Evolutionary conservation across 345 rosid species (phyloP).

Genomic region (Populus nigra): DNA sequence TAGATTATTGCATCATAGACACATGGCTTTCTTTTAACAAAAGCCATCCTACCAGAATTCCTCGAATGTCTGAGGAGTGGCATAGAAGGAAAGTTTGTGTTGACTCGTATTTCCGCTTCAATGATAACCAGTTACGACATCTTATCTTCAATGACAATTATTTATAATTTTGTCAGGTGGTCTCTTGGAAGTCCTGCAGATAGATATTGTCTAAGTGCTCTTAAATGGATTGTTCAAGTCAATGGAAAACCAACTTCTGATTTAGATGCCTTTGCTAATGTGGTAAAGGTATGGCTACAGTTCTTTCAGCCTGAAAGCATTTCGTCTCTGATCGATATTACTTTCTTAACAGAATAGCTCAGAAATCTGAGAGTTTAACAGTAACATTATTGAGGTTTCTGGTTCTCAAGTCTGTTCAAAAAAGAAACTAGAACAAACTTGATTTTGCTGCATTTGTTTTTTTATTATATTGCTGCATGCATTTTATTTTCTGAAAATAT

Average conservation of each 20-base stretch:
- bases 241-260: constrained; percentile 83
- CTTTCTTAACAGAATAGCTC: too few relatives aligned
- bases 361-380: too few relatives aligned
- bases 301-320: background rate
- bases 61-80: background rate
- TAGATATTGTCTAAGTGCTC: constrained; percentile 74
- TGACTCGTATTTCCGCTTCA: too few relatives aligned
- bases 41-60: background rate
- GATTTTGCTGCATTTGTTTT: background rate
- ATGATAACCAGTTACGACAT: too few relatives aligned
- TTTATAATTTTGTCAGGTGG: constrained; percentile 52
- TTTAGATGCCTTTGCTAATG: constrained; percentile 66
- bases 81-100: background rate
- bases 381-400: too few relatives aligned
- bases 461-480: too few relatives aligned
- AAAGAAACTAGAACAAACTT: background rate
- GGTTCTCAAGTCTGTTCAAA: too few relatives aligned
- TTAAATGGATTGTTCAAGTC: constrained; percentile 90
- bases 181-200: constrained; percentile 92
- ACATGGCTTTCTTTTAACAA: background rate
- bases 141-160: background rate
- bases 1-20: background rate
- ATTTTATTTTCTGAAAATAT: too few relatives aligned
- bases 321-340: too few relatives aligned
- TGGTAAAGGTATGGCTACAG: constrained; percentile 55